Evolutionary conservation across 106 monocot genomes (phyloP).

Genomic region (Dendrobium chrysotoxum): DNA sequence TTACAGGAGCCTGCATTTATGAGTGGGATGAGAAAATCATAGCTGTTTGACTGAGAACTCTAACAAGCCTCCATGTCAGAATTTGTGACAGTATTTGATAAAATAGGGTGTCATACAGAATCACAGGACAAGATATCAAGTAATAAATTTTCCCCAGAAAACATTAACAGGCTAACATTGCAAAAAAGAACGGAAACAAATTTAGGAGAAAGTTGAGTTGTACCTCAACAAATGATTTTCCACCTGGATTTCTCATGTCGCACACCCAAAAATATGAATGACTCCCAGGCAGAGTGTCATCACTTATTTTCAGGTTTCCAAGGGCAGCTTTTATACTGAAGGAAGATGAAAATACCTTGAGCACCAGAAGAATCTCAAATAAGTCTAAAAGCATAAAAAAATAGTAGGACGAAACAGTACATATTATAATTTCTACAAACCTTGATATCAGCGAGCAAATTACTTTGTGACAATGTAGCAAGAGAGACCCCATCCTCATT

Average conservation of each 20-base stretch:
- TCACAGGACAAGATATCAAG: neutral
- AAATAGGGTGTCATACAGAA: neutral
- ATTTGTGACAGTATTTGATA: neutral
- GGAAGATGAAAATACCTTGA: constrained; percentile 86
- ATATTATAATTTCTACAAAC: constrained; percentile 27
- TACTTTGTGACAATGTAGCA: constrained; percentile 83
- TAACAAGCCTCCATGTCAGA: neutral
- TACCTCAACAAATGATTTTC: constrained; percentile 99
- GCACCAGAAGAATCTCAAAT: constrained; percentile 4
- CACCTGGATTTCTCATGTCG: constrained; percentile 95
- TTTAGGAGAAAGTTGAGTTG: constrained; percentile 10
- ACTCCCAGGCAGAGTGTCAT: constrained; percentile 69
- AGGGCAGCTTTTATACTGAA: constrained; percentile 94
- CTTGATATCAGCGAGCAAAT: constrained; percentile 87
- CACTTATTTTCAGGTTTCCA: constrained; percentile 98
- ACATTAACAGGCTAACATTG: neutral
- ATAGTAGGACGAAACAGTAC: neutral
- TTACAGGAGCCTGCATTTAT: neutral
- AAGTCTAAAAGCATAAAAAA: constrained; percentile 1
- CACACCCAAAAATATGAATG: constrained; percentile 94
- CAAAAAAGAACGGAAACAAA: neutral
- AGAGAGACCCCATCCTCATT: constrained; percentile 65
- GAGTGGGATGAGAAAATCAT: neutral
- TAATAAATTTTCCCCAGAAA: neutral
- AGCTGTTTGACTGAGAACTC: neutral